Base-by-base conservation (phyloP, 2,329 filamentous ascomycete species). In the Aspergillus eucalypticola region DNA sequence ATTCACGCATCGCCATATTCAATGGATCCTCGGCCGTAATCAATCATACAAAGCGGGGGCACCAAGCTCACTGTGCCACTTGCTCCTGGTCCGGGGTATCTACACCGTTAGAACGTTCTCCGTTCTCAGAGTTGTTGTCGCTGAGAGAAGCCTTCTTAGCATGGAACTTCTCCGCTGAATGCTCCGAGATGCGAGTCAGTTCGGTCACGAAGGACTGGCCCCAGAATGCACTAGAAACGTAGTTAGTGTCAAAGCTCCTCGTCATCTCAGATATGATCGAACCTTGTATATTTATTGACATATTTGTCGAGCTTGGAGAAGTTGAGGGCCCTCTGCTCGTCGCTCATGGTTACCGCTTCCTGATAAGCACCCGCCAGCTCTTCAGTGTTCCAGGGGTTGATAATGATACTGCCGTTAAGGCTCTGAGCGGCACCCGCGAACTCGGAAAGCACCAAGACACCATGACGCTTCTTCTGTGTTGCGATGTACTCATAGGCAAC, bases 401-500 rank as follows among this genome's bases (percentile, higher is more conserved):
- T 91, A 56, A 98, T 93, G 54, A 98, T 83, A 68, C 91, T 92
- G 62, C 94, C 94, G 67, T 96, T 97, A 60, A 99, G 84, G 64
- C 90, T 95, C 78, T 98, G 95, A 0, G 95, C 94, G 7, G 95
- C 95, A 46, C 95, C 95, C 0, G 95, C 93, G 73, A 99, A 98
- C 75, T 99, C 95, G 51, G 93, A 97, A 32, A 99, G 86, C 58
- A 99, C 93, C 86, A 99, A 89, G 63, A 92, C 90, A 60, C 95
- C 95, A 73, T 98, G 92, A 54, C 92, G 89, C 72, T 96, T 88
- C 68, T 91, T 86, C 74, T 99, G 94, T 3, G 91, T 92, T 23
- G 94, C 94, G 66, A 99, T 97, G 80, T 98, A 99, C 78, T 99
- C 94, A 78, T 97, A 98, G 0, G 92, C 96, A 32, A 98, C 95